Conservation (phyloP, 1,284 basidiomycete species). For the Ustilago nuda region DNA sequence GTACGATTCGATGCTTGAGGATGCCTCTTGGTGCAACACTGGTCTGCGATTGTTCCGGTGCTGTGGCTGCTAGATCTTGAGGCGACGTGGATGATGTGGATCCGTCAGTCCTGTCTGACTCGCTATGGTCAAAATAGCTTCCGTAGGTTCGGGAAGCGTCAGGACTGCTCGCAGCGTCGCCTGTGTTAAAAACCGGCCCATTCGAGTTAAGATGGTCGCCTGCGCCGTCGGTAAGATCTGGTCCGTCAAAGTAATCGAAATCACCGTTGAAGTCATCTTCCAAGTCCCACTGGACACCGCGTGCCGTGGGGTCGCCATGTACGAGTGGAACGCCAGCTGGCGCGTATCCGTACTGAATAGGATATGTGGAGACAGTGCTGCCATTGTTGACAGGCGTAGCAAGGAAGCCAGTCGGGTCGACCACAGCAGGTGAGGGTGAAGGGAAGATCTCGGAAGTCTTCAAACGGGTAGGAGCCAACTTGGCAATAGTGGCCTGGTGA, state of each 20-base stretch:
- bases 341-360: constrained; percentile 45
- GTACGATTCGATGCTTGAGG: constrained; percentile 52
- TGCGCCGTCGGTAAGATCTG: constrained; percentile 70
- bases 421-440: constrained; percentile 73
- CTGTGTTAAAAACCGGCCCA: constrained; percentile 54
- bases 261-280: constrained; percentile 73
- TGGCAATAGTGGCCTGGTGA: constrained; percentile 76
- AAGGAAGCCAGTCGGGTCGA: constrained; percentile 73
- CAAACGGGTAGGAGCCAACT: constrained; percentile 90
- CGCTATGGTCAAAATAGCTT: constrained; percentile 55
- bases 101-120: constrained; percentile 52
- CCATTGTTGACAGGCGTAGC: constrained; percentile 45
- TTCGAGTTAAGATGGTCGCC: constrained; percentile 33
- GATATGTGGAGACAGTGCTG: constrained; percentile 45
- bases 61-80: constrained; percentile 47
- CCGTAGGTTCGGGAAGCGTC: constrained; percentile 50
- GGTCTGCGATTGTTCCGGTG: constrained; percentile 49
- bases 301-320: constrained; percentile 45
- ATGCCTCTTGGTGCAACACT: constrained; percentile 54
- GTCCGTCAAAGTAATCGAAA: constrained; percentile 76
- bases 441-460: constrained; percentile 76
- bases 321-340: constrained; percentile 28
- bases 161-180: constrained; percentile 56
- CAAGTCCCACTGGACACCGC: constrained; percentile 65
- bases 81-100: constrained; percentile 52